phyloP scores from a whole-genome alignment of 75 land plant species.

The Azolla pinnata region DNA sequence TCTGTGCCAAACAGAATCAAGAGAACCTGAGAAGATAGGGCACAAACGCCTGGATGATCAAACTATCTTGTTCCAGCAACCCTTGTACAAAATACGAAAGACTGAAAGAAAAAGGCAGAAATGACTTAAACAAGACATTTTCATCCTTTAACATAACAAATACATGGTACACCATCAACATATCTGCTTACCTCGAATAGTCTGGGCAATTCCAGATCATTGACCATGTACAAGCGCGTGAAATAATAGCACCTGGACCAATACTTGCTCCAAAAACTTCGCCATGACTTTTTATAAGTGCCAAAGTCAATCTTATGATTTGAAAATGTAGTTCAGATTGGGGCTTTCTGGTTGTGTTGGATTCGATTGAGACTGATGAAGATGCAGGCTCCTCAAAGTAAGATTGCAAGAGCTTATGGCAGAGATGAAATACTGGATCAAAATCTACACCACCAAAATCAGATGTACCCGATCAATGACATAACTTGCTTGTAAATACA shows the following conservation, averaged over 20 bases:
- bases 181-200: background rate
- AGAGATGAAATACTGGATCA: conserved; percentile 19
- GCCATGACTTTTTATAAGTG: conserved; percentile 14
- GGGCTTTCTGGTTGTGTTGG: too few relatives aligned
- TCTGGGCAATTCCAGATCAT: background rate
- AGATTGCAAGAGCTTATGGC: conserved; percentile 11
- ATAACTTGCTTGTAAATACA: too few relatives aligned
- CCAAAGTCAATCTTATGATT: conserved; percentile 14
- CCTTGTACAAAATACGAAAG: conserved; percentile 45
- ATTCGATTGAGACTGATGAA: too few relatives aligned
- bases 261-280: conserved; percentile 20
- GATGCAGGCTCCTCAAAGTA: conserved; percentile 1
- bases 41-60: conserved; percentile 18
- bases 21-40: conserved; percentile 13
- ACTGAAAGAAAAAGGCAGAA: conserved; percentile 21
- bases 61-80: conserved; percentile 37
- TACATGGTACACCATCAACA: background rate
- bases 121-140: too few relatives aligned
- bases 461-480: too few relatives aligned
- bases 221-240: background rate
- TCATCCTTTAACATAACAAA: background rate
- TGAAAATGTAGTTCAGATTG: conserved; percentile 9
- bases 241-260: conserved; percentile 10
- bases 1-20: conserved; percentile 16
- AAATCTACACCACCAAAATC: conserved; percentile 13